Evolutionary conservation across 163 green algal genomes (phyloP).

Genomic region (Prototheca cutis): DNA sequence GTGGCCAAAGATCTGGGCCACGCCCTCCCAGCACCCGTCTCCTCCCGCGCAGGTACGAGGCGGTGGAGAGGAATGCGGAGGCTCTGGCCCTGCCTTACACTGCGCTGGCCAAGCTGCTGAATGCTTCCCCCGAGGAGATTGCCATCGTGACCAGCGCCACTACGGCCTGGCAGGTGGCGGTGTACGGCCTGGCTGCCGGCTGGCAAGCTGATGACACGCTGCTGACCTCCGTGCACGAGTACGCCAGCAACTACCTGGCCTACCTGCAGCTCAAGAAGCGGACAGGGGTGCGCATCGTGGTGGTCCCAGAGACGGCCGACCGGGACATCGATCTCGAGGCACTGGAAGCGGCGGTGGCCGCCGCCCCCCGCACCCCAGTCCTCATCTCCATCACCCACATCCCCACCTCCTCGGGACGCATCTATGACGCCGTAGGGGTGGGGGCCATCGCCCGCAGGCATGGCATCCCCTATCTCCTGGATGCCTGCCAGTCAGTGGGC

Average conservation of each 20-base stretch:
- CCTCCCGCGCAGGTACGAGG: constrained; percentile 39
- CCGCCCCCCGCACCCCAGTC: constrained; percentile 12
- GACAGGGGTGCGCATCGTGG: constrained; percentile 29
- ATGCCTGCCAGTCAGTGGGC: constrained; percentile 59
- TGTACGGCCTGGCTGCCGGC: constrained; percentile 42
- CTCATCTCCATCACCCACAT: constrained; percentile 53
- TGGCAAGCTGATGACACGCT: constrained; percentile 26
- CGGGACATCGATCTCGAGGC: constrained; percentile 37
- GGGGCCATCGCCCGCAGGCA: constrained; percentile 28
- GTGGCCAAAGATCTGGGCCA: too few relatives aligned
- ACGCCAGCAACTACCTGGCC: constrained; percentile 58
- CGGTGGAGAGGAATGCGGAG: constrained; percentile 2
- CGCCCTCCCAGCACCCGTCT: background rate
- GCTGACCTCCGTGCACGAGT: constrained; percentile 43
- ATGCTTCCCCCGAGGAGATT: constrained; percentile 42
- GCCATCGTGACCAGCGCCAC: constrained; percentile 40
- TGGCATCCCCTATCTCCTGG: constrained; percentile 52
- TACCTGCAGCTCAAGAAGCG: constrained; percentile 50
- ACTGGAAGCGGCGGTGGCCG: constrained; percentile 23
- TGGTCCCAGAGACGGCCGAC: constrained; percentile 40
- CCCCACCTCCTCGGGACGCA: constrained; percentile 49
- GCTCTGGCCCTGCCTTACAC: constrained; percentile 36
- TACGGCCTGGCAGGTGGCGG: constrained; percentile 46
- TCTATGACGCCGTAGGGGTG: constrained; percentile 51
- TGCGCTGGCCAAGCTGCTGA: constrained; percentile 39